Evolutionary conservation across 805 yeast species (phyloP), one percentile per base, ranked within the genome.

Genomic region (Sugiyamaella americana): DNA sequence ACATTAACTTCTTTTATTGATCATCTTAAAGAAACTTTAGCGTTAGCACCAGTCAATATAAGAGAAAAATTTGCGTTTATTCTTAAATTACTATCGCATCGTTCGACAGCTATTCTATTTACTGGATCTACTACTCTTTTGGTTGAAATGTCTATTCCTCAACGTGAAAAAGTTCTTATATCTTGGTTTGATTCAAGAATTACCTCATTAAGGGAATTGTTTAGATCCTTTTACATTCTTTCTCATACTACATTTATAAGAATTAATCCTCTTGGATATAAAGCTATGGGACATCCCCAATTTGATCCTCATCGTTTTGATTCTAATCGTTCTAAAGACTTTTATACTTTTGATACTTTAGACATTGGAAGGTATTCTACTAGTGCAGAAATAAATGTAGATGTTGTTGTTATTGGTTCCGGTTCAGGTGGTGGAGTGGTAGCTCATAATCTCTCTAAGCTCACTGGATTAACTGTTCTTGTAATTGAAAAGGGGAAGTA

Each of bases 341-440:
- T 62, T 49, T 54, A 49, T 40, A 65, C 67, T 50, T 48, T 52
- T 13, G 62, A 66, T 60, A 54, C 67, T 49, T 61, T 53, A 10
- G 48, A 51, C 36, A 17, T 51, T 8, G 55, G 53, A 13, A 46
- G 23, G 21, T 40, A 41, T 20, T 21, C 50, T 16, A 43, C 47
- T 2, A 22, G 38, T 11, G 54, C 52, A 3, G 52, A 49, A 19
- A 40, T 54, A 16, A 13, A 32, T 6, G 47, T 48, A 16, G 58
- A 54, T 21, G 58, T 46, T 37, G 54, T 48, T 8, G 65, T 76
- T 35, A 64, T 75, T 35, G 81, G 82, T 3, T 71, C 78, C 3
- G 82, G 82, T 1, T 58, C 73, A 8, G 75, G 79, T 4, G 76
- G 78, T 1, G 78, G 79, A 4, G 80, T 75, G 0, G 73, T 67